Evolutionary conservation across 1,284 basidiomycete genomes (phyloP).

Genomic region (Gymnopus androsaceus): DNA sequence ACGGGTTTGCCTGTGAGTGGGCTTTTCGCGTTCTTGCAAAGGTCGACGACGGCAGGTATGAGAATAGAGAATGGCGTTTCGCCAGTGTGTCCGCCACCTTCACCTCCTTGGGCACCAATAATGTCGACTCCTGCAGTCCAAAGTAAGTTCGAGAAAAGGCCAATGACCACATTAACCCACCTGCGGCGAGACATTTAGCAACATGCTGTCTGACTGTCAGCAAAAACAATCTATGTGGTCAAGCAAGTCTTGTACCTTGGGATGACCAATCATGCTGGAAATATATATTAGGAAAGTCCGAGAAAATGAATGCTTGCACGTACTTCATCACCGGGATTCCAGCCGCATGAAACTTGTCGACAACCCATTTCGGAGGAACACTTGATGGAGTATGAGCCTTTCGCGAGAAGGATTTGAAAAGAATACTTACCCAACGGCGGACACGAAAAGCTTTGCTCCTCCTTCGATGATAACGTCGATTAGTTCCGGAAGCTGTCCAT

Average conservation of each 20-base stretch:
- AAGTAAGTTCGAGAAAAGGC: not conserved
- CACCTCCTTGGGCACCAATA: constrained; percentile 82
- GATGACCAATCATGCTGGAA: constrained; percentile 82
- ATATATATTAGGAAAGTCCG: constrained; percentile 2
- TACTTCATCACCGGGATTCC: constrained; percentile 86
- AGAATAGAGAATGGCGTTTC: constrained; percentile 77
- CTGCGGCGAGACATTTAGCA: constrained; percentile 74
- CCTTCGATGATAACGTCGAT: constrained; percentile 80
- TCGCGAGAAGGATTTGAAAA: not conserved
- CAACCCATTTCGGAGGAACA: constrained; percentile 80
- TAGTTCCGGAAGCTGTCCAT: constrained; percentile 73
- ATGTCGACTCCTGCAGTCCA: constrained; percentile 70
- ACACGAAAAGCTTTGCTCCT: constrained; percentile 79
- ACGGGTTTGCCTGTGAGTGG: constrained; percentile 79
- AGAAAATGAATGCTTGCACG: constrained; percentile 27
- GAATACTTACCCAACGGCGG: constrained; percentile 55
- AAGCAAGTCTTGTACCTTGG: constrained; percentile 56
- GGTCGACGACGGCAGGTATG: constrained; percentile 78
- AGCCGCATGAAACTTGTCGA: constrained; percentile 79
- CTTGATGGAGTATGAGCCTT: constrained; percentile 28
- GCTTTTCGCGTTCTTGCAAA: constrained; percentile 62
- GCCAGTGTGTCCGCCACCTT: constrained; percentile 79
- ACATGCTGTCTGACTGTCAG: constrained; percentile 58
- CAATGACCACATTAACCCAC: constrained; percentile 31
- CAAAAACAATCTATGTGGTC: not conserved